Conservation (phyloP, 257 asterid species). For the Solanum chmielewskii region DNA sequence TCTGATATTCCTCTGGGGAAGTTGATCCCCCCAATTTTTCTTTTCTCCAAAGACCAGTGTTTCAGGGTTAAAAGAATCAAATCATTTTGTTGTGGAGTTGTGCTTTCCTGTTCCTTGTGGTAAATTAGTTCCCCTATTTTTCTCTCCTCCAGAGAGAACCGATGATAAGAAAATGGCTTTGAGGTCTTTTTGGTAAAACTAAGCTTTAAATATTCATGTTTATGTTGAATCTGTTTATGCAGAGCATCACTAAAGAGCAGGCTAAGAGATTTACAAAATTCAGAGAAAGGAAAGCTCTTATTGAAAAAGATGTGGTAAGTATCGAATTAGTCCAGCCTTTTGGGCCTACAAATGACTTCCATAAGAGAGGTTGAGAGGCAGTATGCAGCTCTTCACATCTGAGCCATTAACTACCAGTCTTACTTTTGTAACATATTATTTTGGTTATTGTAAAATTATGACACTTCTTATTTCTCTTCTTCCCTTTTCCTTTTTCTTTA, state of each 20-base stretch:
- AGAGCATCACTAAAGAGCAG: constrained; percentile 81
- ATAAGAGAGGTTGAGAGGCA: neutral
- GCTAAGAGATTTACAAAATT: constrained; percentile 86
- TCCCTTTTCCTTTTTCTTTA: neutral
- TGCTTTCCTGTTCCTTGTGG: neutral
- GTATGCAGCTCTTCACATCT: neutral
- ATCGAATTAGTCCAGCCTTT: neutral
- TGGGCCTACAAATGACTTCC: neutral
- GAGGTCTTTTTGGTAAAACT: neutral
- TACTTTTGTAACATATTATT: neutral
- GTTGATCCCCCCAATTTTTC: neutral
- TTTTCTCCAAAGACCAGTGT: neutral
- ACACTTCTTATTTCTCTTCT: neutral
- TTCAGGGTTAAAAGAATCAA: neutral
- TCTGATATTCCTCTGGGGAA: neutral
- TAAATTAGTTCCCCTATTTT: neutral
- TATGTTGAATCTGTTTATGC: constrained; percentile 5
- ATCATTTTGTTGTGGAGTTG: neutral
- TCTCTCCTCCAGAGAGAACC: neutral
- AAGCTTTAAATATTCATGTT: neutral
- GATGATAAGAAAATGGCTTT: neutral
- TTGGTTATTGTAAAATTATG: neutral
- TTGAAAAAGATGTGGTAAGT: constrained; percentile 95
- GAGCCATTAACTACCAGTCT: neutral
- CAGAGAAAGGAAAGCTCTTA: constrained; percentile 95